Conservation (phyloP, 768 basidiomycete species). For the Russula griseocarnosa region DNA sequence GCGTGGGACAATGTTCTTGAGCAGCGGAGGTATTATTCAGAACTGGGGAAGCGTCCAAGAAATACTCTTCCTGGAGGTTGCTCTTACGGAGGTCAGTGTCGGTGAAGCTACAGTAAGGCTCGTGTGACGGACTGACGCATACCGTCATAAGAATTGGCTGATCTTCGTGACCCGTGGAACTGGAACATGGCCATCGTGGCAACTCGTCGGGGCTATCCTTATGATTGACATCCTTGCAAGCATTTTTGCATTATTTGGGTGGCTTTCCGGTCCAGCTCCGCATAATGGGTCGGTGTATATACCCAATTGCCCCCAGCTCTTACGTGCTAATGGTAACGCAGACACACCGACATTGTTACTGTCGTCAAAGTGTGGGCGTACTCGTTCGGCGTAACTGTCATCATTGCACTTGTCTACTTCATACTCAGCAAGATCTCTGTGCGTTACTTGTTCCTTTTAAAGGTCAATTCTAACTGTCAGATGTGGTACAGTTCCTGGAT, state of each 20-base stretch:
- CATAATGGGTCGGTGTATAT: conserved; percentile 31
- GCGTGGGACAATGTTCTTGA: conserved; percentile 42
- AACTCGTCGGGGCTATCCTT: conserved; percentile 40
- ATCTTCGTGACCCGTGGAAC: conserved; percentile 37
- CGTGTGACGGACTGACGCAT: not conserved
- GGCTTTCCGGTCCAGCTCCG: conserved; percentile 40
- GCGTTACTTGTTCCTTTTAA: not conserved
- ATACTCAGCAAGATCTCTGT: conserved; percentile 38
- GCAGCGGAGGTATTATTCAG: conserved; percentile 42
- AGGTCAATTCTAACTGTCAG: not conserved
- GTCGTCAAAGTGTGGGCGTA: conserved; percentile 41
- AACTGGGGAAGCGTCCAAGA: conserved; percentile 46
- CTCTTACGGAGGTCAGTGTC: conserved; percentile 41
- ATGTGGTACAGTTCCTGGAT: conserved; percentile 35
- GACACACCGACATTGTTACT: conserved; percentile 40
- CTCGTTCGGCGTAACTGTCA: conserved; percentile 40
- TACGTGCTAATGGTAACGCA: conserved; percentile 10
- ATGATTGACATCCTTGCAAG: conserved; percentile 43
- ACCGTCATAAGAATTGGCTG: conserved; percentile 28
- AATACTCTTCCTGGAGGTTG: conserved; percentile 46
- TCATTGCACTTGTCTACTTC: conserved; percentile 39
- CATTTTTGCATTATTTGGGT: conserved; percentile 41
- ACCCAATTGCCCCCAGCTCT: conserved; percentile 1
- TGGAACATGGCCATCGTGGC: conserved; percentile 39
- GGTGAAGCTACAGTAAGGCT: not conserved